phyloP scores from a whole-genome alignment of 2,329 filamentous ascomycete species.

The Fusarium solani-melongenae region DNA sequence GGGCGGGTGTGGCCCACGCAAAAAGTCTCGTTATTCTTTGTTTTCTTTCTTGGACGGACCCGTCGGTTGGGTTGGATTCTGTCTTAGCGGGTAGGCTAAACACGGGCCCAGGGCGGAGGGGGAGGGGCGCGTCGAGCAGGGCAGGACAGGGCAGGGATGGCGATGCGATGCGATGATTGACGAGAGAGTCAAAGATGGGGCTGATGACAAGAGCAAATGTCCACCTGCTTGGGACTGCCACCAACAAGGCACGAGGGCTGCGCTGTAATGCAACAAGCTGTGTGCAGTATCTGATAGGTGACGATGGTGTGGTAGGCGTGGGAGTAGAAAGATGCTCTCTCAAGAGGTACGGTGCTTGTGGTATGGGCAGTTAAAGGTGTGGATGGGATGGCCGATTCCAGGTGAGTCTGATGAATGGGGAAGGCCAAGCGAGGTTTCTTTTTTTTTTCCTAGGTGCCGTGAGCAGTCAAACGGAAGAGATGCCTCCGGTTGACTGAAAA shows the following conservation, averaged over 20 bases:
- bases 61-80: constrained; percentile 26
- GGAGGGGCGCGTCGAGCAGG: background rate
- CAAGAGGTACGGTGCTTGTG: background rate
- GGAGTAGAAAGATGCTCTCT: background rate
- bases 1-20: constrained; percentile 27
- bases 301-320: background rate
- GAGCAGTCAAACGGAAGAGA: constrained; percentile 7
- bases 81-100: constrained; percentile 42
- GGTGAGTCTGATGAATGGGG: constrained; percentile 18
- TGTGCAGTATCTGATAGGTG: constrained; percentile 1
- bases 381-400: background rate
- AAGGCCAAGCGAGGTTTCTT: constrained; percentile 16
- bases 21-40: constrained; percentile 12
- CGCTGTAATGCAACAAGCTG: constrained; percentile 2
- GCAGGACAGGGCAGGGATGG: constrained; percentile 18
- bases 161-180: background rate
- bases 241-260: constrained; percentile 1
- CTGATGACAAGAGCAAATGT: background rate
- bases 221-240: constrained; percentile 7
- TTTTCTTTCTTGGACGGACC: constrained; percentile 2
- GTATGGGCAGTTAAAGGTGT: background rate
- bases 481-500: constrained; percentile 8
- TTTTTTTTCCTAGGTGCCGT: background rate
- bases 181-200: constrained; percentile 4
- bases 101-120: constrained; percentile 32